phyloP scores from a whole-genome alignment of 805 yeast genomes.

The Aciculoconidium aculeatum region DNA sequence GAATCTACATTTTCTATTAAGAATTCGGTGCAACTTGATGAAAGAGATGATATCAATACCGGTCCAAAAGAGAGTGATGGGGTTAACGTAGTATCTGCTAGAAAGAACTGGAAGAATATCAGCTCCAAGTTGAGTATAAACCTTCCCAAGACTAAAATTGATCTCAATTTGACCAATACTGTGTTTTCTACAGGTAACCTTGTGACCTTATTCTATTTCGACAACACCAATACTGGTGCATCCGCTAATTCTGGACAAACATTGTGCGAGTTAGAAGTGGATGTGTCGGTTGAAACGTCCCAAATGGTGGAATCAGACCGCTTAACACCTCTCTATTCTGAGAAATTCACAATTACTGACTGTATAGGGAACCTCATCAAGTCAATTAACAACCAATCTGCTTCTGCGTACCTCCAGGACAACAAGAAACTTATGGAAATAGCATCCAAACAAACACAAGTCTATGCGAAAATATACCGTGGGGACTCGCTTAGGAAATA shows the following conservation, averaged over 20 bases:
- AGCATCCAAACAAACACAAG: conserved; percentile 39
- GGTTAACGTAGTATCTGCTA: conserved; percentile 26
- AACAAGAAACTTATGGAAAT: conserved; percentile 34
- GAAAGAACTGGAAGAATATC: conserved; percentile 34
- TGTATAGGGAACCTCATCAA: conserved; percentile 56
- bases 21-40: conserved; percentile 15
- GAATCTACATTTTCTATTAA: conserved; percentile 18
- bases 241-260: conserved; percentile 21
- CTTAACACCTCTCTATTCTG: conserved; percentile 29
- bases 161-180: conserved; percentile 33
- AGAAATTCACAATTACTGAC: conserved; percentile 39
- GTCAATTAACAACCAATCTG: conserved; percentile 47
- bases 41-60: conserved; percentile 18
- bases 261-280: conserved; percentile 24
- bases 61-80: conserved; percentile 30
- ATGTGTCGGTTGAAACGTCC: conserved; percentile 2
- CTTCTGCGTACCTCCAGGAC: conserved; percentile 50
- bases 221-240: conserved; percentile 8
- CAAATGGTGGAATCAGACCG: no score
- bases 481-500: conserved; percentile 24
- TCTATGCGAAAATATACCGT: conserved; percentile 27
- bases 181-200: conserved; percentile 30
- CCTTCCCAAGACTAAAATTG: conserved; percentile 12
- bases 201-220: conserved; percentile 32
- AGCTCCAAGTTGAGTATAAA: conserved; percentile 18